Conservation (phyloP, 2,329 filamentous ascomycete species). For the Pseudopyricularia javanii region DNA sequence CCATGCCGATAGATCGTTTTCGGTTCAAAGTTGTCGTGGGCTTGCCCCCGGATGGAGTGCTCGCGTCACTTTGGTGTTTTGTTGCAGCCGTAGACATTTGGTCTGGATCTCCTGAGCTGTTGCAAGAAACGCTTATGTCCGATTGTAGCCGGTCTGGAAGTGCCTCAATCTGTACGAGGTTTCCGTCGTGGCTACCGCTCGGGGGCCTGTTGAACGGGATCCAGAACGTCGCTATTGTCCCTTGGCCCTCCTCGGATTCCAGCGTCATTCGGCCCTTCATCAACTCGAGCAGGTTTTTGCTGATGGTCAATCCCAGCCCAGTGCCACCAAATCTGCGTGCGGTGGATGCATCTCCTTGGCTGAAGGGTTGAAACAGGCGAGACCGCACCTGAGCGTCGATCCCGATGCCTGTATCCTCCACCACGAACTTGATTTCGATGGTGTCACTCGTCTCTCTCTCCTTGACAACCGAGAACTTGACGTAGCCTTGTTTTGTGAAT, state of each 20-base stretch:
- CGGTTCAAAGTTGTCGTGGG: constrained; percentile 8
- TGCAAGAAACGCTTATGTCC: constrained; percentile 52
- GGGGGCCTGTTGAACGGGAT: constrained; percentile 66
- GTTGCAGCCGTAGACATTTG: constrained; percentile 18
- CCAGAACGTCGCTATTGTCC: constrained; percentile 65
- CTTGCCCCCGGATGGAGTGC: constrained; percentile 9
- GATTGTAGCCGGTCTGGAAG: constrained; percentile 57
- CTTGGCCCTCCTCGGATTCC: constrained; percentile 52
- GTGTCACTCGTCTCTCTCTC: constrained; percentile 51
- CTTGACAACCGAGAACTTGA: constrained; percentile 53
- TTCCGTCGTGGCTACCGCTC: constrained; percentile 24
- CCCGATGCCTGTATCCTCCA: constrained; percentile 71
- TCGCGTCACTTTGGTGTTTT: not conserved
- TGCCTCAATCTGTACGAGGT: constrained; percentile 47
- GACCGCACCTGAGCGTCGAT: constrained; percentile 67
- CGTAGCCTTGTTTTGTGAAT: constrained; percentile 57
- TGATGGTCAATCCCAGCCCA: constrained; percentile 66
- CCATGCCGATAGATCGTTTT: constrained; percentile 15
- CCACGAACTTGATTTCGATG: constrained; percentile 56
- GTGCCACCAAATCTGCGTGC: constrained; percentile 70
- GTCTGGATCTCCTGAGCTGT: constrained; percentile 45
- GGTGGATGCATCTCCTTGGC: constrained; percentile 70
- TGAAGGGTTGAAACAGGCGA: constrained; percentile 67
- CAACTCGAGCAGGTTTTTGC: constrained; percentile 66
- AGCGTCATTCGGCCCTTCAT: constrained; percentile 68